Conservation (phyloP, 345 rosid genomes). For the Balakata baccata region DNA sequence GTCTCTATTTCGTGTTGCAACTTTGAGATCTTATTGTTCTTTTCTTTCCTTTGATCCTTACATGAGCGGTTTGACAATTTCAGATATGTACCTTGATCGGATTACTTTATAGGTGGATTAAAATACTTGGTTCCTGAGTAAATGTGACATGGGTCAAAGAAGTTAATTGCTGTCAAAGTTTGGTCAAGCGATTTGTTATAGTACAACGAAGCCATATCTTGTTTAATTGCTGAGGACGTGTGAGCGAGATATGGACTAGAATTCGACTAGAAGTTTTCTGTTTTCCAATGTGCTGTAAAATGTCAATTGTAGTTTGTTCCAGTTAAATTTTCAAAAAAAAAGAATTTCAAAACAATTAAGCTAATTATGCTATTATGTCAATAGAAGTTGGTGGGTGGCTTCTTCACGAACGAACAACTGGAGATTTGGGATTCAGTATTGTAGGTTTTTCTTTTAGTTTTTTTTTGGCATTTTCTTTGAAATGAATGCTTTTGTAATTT, state of each 20-base stretch:
- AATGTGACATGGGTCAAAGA: background rate
- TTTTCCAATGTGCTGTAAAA: background rate
- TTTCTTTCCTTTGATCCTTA: background rate
- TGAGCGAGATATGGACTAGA: background rate
- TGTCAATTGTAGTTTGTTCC: background rate
- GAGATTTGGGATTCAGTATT: background rate
- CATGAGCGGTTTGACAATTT: background rate
- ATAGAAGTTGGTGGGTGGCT: too few species aligned
- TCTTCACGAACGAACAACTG: background rate
- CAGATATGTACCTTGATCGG: background rate
- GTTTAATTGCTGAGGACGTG: constrained; percentile 9
- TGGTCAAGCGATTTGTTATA: background rate
- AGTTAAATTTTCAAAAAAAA: background rate
- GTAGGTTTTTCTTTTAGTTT: background rate
- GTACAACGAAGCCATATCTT: constrained; percentile 1
- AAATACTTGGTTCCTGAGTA: background rate
- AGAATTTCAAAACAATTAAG: too few species aligned
- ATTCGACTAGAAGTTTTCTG: constrained; percentile 2
- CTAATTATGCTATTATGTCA: background rate
- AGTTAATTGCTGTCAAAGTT: background rate
- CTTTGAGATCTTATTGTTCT: constrained; percentile 26
- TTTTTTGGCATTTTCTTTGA: background rate
- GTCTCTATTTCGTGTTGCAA: constrained; percentile 13
- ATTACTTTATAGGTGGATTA: background rate
- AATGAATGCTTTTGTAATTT: background rate